Conservation (phyloP, 495 filamentous ascomycete genomes). For the Xylaria longipes region DNA sequence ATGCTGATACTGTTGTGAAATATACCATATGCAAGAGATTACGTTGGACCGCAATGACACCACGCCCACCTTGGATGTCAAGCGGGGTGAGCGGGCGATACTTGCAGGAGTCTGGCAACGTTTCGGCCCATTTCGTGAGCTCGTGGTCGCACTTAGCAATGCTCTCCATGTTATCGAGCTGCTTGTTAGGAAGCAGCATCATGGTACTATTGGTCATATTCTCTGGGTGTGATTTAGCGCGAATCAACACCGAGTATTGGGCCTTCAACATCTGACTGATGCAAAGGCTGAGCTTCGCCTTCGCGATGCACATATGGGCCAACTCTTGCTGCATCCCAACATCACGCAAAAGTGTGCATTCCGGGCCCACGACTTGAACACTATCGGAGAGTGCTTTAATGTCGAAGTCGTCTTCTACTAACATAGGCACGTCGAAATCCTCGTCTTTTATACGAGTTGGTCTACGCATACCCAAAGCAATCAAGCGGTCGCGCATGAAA, state of each 20-base stretch:
- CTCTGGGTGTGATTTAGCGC: constrained; percentile 71
- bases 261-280: constrained; percentile 83
- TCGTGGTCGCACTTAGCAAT: constrained; percentile 76
- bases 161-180: constrained; percentile 73
- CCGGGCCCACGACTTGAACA: constrained; percentile 66
- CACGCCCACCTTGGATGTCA: constrained; percentile 50
- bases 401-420: constrained; percentile 83
- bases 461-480: constrained; percentile 88
- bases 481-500: constrained; percentile 86
- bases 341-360: constrained; percentile 71
- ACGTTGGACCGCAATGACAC: constrained; percentile 71
- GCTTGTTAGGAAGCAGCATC: constrained; percentile 89
- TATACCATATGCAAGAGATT: constrained; percentile 88
- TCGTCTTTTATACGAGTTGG: constrained; percentile 88
- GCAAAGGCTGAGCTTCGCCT: constrained; percentile 85
- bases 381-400: constrained; percentile 68
- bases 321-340: constrained; percentile 71
- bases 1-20: constrained; percentile 81
- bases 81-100: constrained; percentile 58
- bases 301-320: constrained; percentile 87
- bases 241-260: constrained; percentile 88
- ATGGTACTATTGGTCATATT: constrained; percentile 80
- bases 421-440: constrained; percentile 89
- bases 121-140: constrained; percentile 72
- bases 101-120: constrained; percentile 70